Evolutionary conservation across 768 basidiomycete genomes (phyloP).

Genomic region (Boletus coccyginus): DNA sequence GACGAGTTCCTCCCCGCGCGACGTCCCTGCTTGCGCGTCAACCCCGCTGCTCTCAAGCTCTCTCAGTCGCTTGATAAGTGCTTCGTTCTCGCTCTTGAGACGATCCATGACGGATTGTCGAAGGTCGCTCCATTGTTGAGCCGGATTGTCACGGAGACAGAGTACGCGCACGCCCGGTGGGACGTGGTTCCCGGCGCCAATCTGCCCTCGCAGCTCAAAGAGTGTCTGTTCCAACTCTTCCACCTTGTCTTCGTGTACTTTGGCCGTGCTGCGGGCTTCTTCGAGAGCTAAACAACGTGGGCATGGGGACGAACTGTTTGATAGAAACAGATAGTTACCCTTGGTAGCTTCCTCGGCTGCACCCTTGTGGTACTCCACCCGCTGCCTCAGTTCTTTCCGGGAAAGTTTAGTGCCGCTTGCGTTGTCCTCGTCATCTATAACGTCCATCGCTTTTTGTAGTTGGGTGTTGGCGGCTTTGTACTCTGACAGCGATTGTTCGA

Average conservation of each 20-base stretch:
- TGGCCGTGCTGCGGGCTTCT: conserved; percentile 34
- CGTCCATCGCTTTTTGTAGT: conserved; percentile 50
- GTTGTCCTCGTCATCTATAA: conserved; percentile 36
- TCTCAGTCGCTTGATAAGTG: conserved; percentile 63
- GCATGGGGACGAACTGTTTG: neutral
- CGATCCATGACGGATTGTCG: conserved; percentile 73
- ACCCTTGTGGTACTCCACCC: conserved; percentile 37
- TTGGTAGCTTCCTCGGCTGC: conserved; percentile 38
- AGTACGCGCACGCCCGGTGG: conserved; percentile 70
- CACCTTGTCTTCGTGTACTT: conserved; percentile 48
- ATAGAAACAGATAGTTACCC: conserved; percentile 31
- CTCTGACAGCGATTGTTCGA: conserved; percentile 53
- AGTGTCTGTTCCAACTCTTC: conserved; percentile 76
- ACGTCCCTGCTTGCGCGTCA: conserved; percentile 16
- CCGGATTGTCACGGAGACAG: conserved; percentile 76
- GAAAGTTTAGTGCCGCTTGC: conserved; percentile 19
- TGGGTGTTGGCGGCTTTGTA: conserved; percentile 50
- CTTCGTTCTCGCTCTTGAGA: conserved; percentile 80
- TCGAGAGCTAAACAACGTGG: conserved; percentile 40
- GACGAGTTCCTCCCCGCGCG: conserved; percentile 41
- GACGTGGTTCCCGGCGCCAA: conserved; percentile 71
- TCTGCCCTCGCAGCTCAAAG: conserved; percentile 74
- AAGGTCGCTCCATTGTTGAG: conserved; percentile 75
- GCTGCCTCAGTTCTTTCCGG: conserved; percentile 39
- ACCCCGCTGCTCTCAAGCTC: conserved; percentile 51